Evolutionary conservation across 2,329 filamentous ascomycete species (phyloP), one percentile per base, ranked within the genome.

Genomic region (Cladosporium sp.): DNA sequence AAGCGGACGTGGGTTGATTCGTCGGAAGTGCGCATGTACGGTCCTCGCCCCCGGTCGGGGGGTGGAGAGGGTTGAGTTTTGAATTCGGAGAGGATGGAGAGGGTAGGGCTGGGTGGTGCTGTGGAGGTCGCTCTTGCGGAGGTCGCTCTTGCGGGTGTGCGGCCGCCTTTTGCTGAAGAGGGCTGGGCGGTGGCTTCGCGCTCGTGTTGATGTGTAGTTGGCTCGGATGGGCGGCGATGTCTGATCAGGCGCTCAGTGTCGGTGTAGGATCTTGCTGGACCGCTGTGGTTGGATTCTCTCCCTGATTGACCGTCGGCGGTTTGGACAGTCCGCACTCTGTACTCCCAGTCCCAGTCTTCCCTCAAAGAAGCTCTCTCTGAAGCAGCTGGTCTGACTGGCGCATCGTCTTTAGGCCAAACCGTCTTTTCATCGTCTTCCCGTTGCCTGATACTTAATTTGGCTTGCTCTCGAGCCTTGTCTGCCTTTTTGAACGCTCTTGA

Each of bases 1-100:
- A 66, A 66, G 29, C 56, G 61, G 6, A 66, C 64, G 24, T 57
- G 58, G 41, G 54, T 57, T 15, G 60, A 60, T n/a, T 43, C 45
- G 15, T 56, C 55, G 2, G 48, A 44, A n/a, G 9, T 40, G 36
- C 24, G 48, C 48, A 51, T 30, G 32, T 44, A 39, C 18, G 48
- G 32, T 38, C 24, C 41, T 51, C 48, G 48, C 34, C 43, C 50
- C 17, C 50, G 36, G 15, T 52, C 50, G 9, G 24, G 29, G 19
- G 8, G 40, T 15, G 11, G 9, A 9, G 37, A 22, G 4, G 22
- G 32, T 12, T 15, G 8, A 18, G 43, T 32, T 5, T 50, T 29
- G 30, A 15, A 19, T 18, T 19, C 22, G 27, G 34, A 29, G 12
- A 34, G 20, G 22, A 48, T 20, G 9, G 36, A 29, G 19, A 41